A percentile compares a stretch with the other conserved stretches of the same genome.
These are phyloP conservation scores for Geotrichum cucujoidarum DNA, from an alignment of 1,139 yeast genomes.

Conservation along the genomic window DNA sequence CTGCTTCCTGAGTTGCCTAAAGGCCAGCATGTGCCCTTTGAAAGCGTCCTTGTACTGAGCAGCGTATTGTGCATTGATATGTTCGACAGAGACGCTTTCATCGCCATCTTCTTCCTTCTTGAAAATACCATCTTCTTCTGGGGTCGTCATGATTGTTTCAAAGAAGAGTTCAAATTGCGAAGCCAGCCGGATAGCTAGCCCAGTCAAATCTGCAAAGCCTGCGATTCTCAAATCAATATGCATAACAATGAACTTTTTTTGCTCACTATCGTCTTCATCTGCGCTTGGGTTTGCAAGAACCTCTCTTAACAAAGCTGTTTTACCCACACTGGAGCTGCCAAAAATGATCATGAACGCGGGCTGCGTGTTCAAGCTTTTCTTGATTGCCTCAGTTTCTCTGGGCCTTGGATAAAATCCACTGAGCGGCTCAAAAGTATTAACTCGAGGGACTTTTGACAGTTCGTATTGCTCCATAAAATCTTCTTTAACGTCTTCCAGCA, in stretches of 20 bases:
- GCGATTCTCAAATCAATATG: constrained; percentile 24
- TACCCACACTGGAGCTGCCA: constrained; percentile 24
- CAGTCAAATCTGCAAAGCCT: constrained; percentile 22
- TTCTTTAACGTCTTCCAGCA: constrained; percentile 22
- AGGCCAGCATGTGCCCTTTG: constrained; percentile 24
- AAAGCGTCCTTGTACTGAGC: constrained; percentile 20
- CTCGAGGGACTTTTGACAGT: constrained; percentile 22
- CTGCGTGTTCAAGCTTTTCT: constrained; percentile 18
- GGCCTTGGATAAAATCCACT: constrained; percentile 22
- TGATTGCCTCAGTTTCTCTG: constrained; percentile 17
- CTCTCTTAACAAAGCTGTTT: constrained; percentile 23
- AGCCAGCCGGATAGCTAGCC: constrained; percentile 22
- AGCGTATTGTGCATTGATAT: constrained; percentile 10
- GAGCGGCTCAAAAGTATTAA: constrained; percentile 22
- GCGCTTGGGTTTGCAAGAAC: constrained; percentile 16
- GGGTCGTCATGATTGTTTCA: constrained; percentile 17
- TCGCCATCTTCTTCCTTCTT: constrained; percentile 17
- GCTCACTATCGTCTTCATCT: constrained; percentile 4
- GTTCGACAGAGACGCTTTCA: constrained; percentile 4
- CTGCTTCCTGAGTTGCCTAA: constrained; percentile 21
- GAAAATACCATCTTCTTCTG: constrained; percentile 19
- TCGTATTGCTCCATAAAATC: constrained; percentile 24
- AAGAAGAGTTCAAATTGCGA: constrained; percentile 22
- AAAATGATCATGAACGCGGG: constrained; percentile 23
- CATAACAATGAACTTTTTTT: constrained; percentile 19